Conservation (phyloP, 129 eudicot genomes). For the Arctium lappa region DNA sequence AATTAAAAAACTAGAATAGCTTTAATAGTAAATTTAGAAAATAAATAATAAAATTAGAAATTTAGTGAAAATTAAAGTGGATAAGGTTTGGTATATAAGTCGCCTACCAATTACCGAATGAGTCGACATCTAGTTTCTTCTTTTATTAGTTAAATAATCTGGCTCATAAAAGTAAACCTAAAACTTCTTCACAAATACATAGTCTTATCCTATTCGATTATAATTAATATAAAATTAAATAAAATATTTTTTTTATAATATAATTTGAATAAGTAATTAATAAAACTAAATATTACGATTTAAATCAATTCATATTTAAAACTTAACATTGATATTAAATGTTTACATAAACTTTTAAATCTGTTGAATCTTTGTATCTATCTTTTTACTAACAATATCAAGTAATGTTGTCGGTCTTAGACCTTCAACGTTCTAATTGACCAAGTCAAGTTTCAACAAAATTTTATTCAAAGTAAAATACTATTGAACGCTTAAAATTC, state of each 20-base stretch:
- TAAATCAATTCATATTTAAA: too few species aligned
- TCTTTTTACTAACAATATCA: not conserved
- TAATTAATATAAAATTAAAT: not conserved
- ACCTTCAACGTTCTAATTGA: not conserved
- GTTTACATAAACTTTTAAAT: too few species aligned
- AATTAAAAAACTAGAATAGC: not conserved
- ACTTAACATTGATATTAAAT: too few species aligned
- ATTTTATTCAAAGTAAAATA: not conserved
- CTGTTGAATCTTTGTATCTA: not conserved
- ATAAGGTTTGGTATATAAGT: constrained; percentile 28
- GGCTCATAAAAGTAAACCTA: not conserved
- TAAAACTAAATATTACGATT: too few species aligned
- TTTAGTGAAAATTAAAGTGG: not conserved
- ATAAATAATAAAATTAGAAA: not conserved
- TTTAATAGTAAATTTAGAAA: not conserved
- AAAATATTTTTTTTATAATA: too few species aligned
- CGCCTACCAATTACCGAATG: constrained; percentile 16
- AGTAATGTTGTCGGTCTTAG: not conserved
- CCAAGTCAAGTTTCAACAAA: not conserved
- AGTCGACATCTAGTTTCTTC: constrained; percentile 18
- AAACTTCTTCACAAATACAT: constrained; percentile 3
- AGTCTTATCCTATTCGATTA: not conserved
- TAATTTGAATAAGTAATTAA: too few species aligned
- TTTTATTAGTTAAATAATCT: not conserved
- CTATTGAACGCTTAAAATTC: not conserved